phyloP scores from a whole-genome alignment of 768 basidiomycete species.

The Xerocomellus intermedius region DNA sequence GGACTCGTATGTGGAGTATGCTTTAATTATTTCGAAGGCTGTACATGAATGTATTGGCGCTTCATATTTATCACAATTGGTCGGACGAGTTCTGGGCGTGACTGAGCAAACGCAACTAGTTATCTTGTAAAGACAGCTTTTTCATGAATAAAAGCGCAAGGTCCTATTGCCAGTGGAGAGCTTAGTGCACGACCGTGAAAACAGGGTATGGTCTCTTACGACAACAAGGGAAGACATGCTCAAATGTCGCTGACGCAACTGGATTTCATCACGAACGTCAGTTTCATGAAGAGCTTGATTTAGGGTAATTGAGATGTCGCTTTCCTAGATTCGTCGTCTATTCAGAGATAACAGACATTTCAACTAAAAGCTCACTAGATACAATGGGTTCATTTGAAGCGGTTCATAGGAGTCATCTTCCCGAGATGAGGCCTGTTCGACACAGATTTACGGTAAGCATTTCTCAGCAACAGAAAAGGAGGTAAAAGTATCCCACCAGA shows the following conservation, averaged over 20 bases:
- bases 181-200: background rate
- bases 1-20: background rate
- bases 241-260: slow-evolving; percentile 7
- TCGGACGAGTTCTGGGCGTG: background rate
- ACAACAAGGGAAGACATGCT: slow-evolving; percentile 24
- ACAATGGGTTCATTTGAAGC: background rate
- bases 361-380: slow-evolving; percentile 5
- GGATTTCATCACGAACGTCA: background rate
- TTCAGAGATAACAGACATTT: background rate
- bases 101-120: background rate
- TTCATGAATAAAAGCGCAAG: slow-evolving; percentile 20
- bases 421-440: slow-evolving; percentile 9
- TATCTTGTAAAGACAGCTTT: background rate
- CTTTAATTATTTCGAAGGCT: slow-evolving; percentile 12
- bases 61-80: background rate
- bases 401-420: background rate
- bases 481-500: slow-evolving; percentile 14
- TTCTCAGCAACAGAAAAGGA: slow-evolving; percentile 6
- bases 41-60: background rate
- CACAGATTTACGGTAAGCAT: slow-evolving; percentile 1
- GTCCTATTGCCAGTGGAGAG: slow-evolving; percentile 14
- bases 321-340: slow-evolving; percentile 10
- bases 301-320: background rate
- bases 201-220: slow-evolving; percentile 12
- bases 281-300: slow-evolving; percentile 8